A percentile compares a stretch with the other conserved stretches of the same genome.
Evolutionary conservation across 768 basidiomycete genomes (phyloP).

Genomic region (Suillus decipiens): DNA sequence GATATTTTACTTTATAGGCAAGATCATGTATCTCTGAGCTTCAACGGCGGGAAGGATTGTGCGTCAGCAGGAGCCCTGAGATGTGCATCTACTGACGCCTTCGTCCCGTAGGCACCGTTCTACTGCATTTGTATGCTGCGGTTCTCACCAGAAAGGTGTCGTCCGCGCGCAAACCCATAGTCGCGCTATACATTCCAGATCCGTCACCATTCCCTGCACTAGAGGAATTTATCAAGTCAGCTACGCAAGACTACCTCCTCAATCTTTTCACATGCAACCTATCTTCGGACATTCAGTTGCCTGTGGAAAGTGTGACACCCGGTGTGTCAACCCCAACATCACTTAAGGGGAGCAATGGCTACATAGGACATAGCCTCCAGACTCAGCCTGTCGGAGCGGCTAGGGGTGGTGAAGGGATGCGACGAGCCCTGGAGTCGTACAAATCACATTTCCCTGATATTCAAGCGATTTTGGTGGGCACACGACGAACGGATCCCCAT

Average conservation of each 20-base stretch:
- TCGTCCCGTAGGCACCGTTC: slow-evolving; percentile 75
- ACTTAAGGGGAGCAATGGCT: slow-evolving; percentile 14
- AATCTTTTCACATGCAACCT: slow-evolving; percentile 55
- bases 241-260: slow-evolving; percentile 65
- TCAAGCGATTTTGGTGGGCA: slow-evolving; percentile 86
- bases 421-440: slow-evolving; percentile 72
- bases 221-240: slow-evolving; percentile 78
- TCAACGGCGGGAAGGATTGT: slow-evolving; percentile 99
- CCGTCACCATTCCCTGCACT: slow-evolving; percentile 85
- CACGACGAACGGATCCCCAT: slow-evolving; percentile 87
- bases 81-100: slow-evolving; percentile 9
- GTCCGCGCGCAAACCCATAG: slow-evolving; percentile 47
- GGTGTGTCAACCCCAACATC: slow-evolving; percentile 30
- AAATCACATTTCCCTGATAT: slow-evolving; percentile 66
- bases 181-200: slow-evolving; percentile 85
- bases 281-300: slow-evolving; percentile 41
- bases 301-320: slow-evolving; percentile 49
- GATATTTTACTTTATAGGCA: slow-evolving; percentile 43
- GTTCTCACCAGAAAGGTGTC: slow-evolving; percentile 52
- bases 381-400: slow-evolving; percentile 49
- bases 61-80: slow-evolving; percentile 28
- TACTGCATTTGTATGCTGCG: slow-evolving; percentile 85
- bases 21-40: slow-evolving; percentile 81
- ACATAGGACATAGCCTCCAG: slow-evolving; percentile 15
- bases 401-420: slow-evolving; percentile 74